Conservation (phyloP, 2,329 filamentous ascomycete genomes). For the Myriosclerotinia curreyana region DNA sequence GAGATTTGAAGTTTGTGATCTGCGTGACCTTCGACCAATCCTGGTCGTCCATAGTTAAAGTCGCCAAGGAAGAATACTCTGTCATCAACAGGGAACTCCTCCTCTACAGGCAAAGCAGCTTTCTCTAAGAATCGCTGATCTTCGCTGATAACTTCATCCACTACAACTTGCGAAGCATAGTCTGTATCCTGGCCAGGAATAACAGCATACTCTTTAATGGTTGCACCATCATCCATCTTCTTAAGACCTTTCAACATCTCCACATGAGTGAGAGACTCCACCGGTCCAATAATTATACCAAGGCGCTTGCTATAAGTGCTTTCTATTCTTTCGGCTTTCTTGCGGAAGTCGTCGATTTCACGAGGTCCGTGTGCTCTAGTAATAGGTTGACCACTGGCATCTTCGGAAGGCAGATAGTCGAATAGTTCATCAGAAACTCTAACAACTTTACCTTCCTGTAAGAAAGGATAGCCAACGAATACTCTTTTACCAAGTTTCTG, state of each 20-base stretch:
- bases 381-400: slow-evolving; percentile 59
- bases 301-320: slow-evolving; percentile 86
- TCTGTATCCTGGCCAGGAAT: slow-evolving; percentile 83
- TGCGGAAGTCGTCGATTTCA: slow-evolving; percentile 80
- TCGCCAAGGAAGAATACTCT: slow-evolving; percentile 92
- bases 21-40: slow-evolving; percentile 75
- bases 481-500: slow-evolving; percentile 79
- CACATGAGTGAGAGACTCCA: slow-evolving; percentile 87
- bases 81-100: slow-evolving; percentile 83
- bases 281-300: slow-evolving; percentile 78
- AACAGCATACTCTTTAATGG: slow-evolving; percentile 86
- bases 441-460: slow-evolving; percentile 88
- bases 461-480: slow-evolving; percentile 89
- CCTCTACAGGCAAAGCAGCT: slow-evolving; percentile 79
- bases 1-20: slow-evolving; percentile 74
- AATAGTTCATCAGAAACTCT: slow-evolving; percentile 92
- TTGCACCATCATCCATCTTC: slow-evolving; percentile 87
- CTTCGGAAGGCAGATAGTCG: slow-evolving; percentile 70
- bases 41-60: slow-evolving; percentile 83
- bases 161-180: slow-evolving; percentile 86
- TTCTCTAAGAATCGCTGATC: slow-evolving; percentile 92
- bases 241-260: slow-evolving; percentile 88
- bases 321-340: slow-evolving; percentile 80
- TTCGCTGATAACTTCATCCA: slow-evolving; percentile 85
- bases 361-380: slow-evolving; percentile 68